Evolutionary conservation across 1,284 basidiomycete species (phyloP).

Genomic region (Pseudozyma sp.): DNA sequence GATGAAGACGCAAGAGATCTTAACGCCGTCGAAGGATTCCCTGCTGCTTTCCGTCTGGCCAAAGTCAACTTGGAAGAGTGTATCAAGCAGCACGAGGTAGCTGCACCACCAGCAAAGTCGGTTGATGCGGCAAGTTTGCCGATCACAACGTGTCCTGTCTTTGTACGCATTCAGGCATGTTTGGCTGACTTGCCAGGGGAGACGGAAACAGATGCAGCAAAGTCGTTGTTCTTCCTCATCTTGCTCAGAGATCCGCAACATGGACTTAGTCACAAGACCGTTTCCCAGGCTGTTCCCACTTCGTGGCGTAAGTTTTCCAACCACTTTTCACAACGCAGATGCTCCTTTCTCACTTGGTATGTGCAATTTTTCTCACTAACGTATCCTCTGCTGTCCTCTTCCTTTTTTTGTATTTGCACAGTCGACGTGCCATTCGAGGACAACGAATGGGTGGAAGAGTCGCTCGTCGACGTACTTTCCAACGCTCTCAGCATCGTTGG

Average conservation of each 20-base stretch:
- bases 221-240: slow-evolving; percentile 59
- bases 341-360: too few species aligned
- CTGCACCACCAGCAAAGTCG: slow-evolving; percentile 21
- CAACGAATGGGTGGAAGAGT: slow-evolving; percentile 67
- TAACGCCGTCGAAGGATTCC: slow-evolving; percentile 84
- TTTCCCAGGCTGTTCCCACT: slow-evolving; percentile 61
- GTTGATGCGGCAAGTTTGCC: slow-evolving; percentile 70
- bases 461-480: slow-evolving; percentile 64
- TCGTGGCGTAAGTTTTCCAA: slow-evolving; percentile 59
- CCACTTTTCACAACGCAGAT: neutral
- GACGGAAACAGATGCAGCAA: neutral
- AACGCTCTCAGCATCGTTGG: slow-evolving; percentile 61
- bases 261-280: slow-evolving; percentile 59
- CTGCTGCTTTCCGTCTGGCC: slow-evolving; percentile 82
- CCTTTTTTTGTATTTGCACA: slow-evolving; percentile 9
- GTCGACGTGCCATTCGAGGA: slow-evolving; percentile 61
- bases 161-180: slow-evolving; percentile 88
- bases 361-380: neutral
- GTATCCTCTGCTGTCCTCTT: slow-evolving; percentile 1
- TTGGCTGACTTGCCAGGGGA: slow-evolving; percentile 46
- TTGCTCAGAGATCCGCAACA: slow-evolving; percentile 63
- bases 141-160: slow-evolving; percentile 89
- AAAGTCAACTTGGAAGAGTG: slow-evolving; percentile 79
- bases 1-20: slow-evolving; percentile 74
- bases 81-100: slow-evolving; percentile 78